These are phyloP conservation scores for Allomyces macrogynus DNA, from an alignment of 192 early-diverging fungal species.

Conservation along the genomic window DNA sequence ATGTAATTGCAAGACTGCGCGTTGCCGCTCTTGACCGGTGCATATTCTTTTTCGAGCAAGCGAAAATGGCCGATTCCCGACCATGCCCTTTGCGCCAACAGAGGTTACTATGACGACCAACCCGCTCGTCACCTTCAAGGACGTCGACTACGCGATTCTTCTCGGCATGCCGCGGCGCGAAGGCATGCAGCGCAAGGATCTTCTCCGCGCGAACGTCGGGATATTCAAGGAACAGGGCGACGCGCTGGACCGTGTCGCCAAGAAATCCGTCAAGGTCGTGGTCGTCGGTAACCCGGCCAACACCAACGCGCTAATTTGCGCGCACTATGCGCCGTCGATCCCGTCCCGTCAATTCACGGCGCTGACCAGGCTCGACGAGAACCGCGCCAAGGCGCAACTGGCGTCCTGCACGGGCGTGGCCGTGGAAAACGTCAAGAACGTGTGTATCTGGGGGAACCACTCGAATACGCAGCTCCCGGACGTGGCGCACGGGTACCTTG, in stretches of 20 bases:
- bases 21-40: not conserved
- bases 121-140: not conserved
- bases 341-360: not conserved
- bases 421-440: not conserved
- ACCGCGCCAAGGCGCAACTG: not conserved
- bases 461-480: not conserved
- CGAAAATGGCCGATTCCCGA: too few relatives aligned
- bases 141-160: not conserved
- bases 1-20: not conserved
- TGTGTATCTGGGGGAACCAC: not conserved
- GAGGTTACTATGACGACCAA: not conserved
- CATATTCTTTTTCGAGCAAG: too few relatives aligned
- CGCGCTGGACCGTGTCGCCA: not conserved
- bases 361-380: not conserved
- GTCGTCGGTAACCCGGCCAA: not conserved
- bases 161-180: not conserved
- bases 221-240: not conserved
- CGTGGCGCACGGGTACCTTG: not conserved
- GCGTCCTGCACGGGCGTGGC: not conserved
- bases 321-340: not conserved
- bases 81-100: too few relatives aligned
- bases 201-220: not conserved
- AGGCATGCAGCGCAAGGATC: not conserved
- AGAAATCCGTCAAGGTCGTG: not conserved
- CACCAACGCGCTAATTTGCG: not conserved